Evolutionary conservation across 1,284 basidiomycete genomes (phyloP), one percentile per base, ranked within the genome.

Genomic region (Vanrija sp.): DNA sequence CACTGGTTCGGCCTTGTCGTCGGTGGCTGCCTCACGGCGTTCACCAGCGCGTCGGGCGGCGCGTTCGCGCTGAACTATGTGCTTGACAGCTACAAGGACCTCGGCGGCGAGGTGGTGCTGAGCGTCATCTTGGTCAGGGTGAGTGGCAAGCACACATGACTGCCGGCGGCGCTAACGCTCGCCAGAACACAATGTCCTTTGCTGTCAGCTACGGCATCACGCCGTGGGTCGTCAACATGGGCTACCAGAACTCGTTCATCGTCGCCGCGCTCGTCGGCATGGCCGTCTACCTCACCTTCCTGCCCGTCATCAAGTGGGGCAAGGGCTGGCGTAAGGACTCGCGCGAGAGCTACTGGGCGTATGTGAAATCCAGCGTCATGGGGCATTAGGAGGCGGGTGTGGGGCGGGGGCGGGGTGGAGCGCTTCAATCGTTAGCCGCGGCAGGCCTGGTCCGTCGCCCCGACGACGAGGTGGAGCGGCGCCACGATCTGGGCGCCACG

Each of bases 41-140:
- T 59, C 49, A 57, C 56, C 2, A 57, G 49, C 18, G 65, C 60
- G 14, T 55, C 51, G 16, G 61, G 52, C 43, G 65, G 59, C n/a
- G 57, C 60, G 12, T 55, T 63, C 25, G 55, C 67, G 15, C 52
- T 66, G 43, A 63, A 56, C 57, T 69, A 69, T 43, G 62, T 55
- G 8, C 38, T 69, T 15, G 67, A 69, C 61, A 55, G 46, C 5
- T 69, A 69, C 57, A 64, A 65, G 43, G 62, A 61, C 26, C 57
- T 66, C 34, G 49, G 54, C 19, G 57, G 60, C 26, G 66, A 67
- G 49, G 56, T 62, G 39, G 54, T 66, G 47, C 53, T 62, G 34
- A 62, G 55, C 16, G 60, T 61, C 45, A 65, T 66, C 23, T 40
- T 65, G 7, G 56, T 65, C 46, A 52, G 62, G 26, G 56, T 57